Base-by-base conservation (phyloP, 345 rosid species). In the Gossypium arboreum region DNA sequence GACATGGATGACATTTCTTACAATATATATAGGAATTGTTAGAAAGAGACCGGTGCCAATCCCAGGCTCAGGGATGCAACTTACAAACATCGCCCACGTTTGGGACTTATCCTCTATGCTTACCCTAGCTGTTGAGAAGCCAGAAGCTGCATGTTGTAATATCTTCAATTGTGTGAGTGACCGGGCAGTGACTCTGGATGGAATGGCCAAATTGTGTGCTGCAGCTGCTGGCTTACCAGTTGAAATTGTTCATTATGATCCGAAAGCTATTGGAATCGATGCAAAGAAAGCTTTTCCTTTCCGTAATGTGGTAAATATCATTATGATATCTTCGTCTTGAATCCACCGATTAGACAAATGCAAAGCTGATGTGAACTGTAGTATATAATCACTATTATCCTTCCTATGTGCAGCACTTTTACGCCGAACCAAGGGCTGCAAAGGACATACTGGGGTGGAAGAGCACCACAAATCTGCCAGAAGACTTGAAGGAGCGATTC, bases 41-140 rank as follows among this genome's bases (percentile, higher is more conserved):
- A 81, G 99, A 58, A 85, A 86, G 55, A 90, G 98, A 79, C 92
- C 98, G 2, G 86, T 95, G 77, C 97, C 87, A 3, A 93, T 95
- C 76, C 99, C 99, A 2, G 98, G 98, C 9, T 90, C 98, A 10
- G 99, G 99, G 66, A 82, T 93, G 94, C 98, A 95, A 71, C 84
- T 93, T 50, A 89, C 97, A 8, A 93, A 95, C 83, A 88, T 95
- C 20, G 50, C 92, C 57, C 99, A 95, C 58, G 98, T 79, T 1
- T 87, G 85, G 74, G 98, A 95, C 85, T 87, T 93, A 60, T 90
- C 99, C 60, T 93, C 96, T 0, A 95, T 95, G 90, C 91, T 95
- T 44, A 91, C 90, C 66, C 72, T 83, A 17, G 96, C 97, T 20
- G 94, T 93, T 1, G 81, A 84, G 80, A 93, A 90, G 65, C 89